Evolutionary conservation across 768 basidiomycete species (phyloP).

Genomic region (Saitozyma sp.): DNA sequence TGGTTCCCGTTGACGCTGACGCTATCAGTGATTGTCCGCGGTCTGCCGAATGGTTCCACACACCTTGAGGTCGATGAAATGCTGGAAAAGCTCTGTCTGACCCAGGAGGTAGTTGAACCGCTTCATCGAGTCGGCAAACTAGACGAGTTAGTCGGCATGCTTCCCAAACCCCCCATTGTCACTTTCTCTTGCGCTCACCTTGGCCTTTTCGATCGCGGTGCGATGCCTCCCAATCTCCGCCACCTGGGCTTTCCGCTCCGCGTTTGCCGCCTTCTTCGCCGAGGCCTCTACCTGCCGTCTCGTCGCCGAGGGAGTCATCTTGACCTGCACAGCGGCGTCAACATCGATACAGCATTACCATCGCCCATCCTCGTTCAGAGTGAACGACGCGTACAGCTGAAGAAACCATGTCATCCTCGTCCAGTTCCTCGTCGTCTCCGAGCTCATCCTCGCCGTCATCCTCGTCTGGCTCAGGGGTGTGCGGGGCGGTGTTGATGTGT

Average conservation of each 20-base stretch:
- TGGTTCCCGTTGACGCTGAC: slow-evolving; percentile 81
- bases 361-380: too few relatives aligned
- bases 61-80: slow-evolving; percentile 96
- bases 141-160: slow-evolving; percentile 1
- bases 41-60: not conserved
- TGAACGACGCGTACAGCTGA: too few relatives aligned
- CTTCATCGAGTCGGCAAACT: slow-evolving; percentile 92
- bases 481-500: slow-evolving; percentile 58
- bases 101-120: slow-evolving; percentile 96
- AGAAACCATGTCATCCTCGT: slow-evolving; percentile 28
- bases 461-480: slow-evolving; percentile 24
- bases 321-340: not conserved
- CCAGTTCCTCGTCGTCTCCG: slow-evolving; percentile 31
- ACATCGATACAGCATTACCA: too few relatives aligned
- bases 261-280: slow-evolving; percentile 42
- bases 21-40: not conserved
- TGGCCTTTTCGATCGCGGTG: slow-evolving; percentile 39
- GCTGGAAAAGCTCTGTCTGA: slow-evolving; percentile 96
- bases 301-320: slow-evolving; percentile 29
- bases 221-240: slow-evolving; percentile 37
- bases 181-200: slow-evolving; percentile 22
- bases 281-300: slow-evolving; percentile 29
- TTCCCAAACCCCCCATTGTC: slow-evolving; percentile 23
- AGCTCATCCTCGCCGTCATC: slow-evolving; percentile 39
- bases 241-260: slow-evolving; percentile 38